Evolutionary conservation across 352 stramenopile species (phyloP).

Genomic region (Pythium sukuiense): DNA sequence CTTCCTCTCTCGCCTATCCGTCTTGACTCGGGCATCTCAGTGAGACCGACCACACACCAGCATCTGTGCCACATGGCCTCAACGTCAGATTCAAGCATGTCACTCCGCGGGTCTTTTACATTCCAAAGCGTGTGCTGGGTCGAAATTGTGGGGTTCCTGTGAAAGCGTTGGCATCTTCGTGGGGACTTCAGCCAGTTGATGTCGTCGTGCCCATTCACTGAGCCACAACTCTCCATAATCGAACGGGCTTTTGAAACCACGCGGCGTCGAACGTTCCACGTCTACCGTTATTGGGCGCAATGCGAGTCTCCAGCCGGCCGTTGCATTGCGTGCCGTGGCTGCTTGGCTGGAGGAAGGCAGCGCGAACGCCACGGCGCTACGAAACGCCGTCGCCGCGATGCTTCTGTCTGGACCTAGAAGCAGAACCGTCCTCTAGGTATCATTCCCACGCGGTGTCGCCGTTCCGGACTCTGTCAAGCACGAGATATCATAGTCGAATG

Average conservation of each 20-base stretch:
- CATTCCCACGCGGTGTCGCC: neutral
- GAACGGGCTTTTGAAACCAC: neutral
- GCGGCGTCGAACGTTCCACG: neutral
- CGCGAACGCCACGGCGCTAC: neutral
- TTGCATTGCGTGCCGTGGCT: neutral
- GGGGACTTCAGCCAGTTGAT: neutral
- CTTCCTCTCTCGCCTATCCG: neutral
- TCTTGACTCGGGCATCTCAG: neutral
- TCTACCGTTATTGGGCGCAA: neutral
- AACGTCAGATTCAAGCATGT: too few relatives aligned
- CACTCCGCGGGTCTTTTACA: too few relatives aligned
- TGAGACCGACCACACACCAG: neutral
- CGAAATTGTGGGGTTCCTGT: too few relatives aligned
- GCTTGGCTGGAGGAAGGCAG: neutral
- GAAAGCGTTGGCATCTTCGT: too few relatives aligned
- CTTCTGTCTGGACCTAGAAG: neutral
- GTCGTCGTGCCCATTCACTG: neutral
- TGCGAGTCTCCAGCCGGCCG: neutral
- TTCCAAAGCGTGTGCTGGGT: too few relatives aligned
- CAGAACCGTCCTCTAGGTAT: slow-evolving; percentile 1
- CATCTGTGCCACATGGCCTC: neutral
- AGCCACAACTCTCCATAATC: neutral
- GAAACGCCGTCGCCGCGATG: neutral
- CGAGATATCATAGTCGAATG: too few relatives aligned
- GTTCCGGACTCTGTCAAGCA: neutral